Base-by-base conservation (phyloP, 805 yeast genomes). In the Brettanomyces bruxellensis region DNA sequence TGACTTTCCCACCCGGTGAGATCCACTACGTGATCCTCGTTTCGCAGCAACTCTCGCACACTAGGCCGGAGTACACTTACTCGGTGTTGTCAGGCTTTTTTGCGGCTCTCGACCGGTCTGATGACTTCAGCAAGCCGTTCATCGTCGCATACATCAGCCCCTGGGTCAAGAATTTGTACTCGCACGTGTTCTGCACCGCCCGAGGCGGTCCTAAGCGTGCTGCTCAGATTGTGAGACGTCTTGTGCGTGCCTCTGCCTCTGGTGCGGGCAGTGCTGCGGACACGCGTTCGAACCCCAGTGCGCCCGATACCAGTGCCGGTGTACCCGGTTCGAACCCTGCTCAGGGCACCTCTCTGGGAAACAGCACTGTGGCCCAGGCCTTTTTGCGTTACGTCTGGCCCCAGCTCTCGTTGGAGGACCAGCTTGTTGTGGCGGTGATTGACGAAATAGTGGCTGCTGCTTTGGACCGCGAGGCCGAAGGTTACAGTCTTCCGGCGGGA, bases 391-490 rank as follows among this genome's bases (percentile, higher is more conserved):
- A 75, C 44, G 65, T 86, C 14, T 88, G 95, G 95, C 73, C 78
- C 35, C 71, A 75, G 44, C 56, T 88, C 12, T 78, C 83, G 23
- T 56, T 73, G 2, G 89, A 85, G 46, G 80, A 80, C 40, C 68
- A 78, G 36, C 62, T 87, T 11, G 73, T 76, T 3, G 69, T 73
- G 2, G 62, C 78, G 3, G 67, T 86, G 24, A 72, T 87, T 9
- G 89, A 85, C 51, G 96, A 86, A 55, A 76, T 85, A 23, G 76
- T 86, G 5, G 76, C 81, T 2, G 82, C 81, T 51, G 83, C 89
- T 1, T 73, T 86, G 52, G 93, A 85, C 52, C 78, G 82, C 56
- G 84, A 83, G 52, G 81, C 87, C n/a, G 87, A 83, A 53, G 84
- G 82, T 4, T 74, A 77, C 36, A 80, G 74, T 42, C 85, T 87